Base-by-base conservation (phyloP, 2,329 filamentous ascomycete species). In the Parastagonospora avenae region DNA sequence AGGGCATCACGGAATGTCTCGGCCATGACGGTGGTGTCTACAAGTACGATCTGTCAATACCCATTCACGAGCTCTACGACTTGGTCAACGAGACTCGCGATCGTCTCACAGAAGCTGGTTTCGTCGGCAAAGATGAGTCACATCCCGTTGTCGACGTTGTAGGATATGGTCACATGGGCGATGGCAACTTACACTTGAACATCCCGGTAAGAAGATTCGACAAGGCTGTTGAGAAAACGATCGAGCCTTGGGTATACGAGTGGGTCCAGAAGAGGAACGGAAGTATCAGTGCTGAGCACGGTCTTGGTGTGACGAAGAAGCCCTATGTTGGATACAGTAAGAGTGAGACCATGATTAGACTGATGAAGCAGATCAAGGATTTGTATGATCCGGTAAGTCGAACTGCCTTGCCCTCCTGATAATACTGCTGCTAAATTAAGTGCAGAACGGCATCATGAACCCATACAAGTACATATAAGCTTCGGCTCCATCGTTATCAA, bases 41-140 rank as follows among this genome's bases (percentile, higher is more conserved):
- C 83, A 99, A 99, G 78, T 99, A 99, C 74, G 94, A 99, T 70
- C 82, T 99, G 29, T 97, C 94, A 6, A 96, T 99, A 60, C 94
- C 94, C 1, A 82, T 99, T 27, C 76, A 84, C 10, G 88, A 96
- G 61, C 85, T 99, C 66, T 99, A 99, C 77, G 80, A 84, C 62
- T 81, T 99, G 28, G 94, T 99, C 28, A 90, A 94, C 59, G 94
- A 97, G 63, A 89, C 87, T 16, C 84, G 88, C 57, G 85, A 84
- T 46, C 86, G 87, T 46, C 82, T 99, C 59, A 81, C 82, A 1
- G 81, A 86, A 46, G 87, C 87, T 29, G 91, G 92, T 0, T 81
- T 97, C 2, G 80, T 96, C 35, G 74, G 77, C 42, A 89, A 91
- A 46, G 87, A 91, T 38, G 85, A 87, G 5, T 86, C 86, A 39